These are phyloP conservation scores for Ceratocystis destructans DNA, from an alignment of 2,329 filamentous ascomycete species.

Conservation along the genomic window DNA sequence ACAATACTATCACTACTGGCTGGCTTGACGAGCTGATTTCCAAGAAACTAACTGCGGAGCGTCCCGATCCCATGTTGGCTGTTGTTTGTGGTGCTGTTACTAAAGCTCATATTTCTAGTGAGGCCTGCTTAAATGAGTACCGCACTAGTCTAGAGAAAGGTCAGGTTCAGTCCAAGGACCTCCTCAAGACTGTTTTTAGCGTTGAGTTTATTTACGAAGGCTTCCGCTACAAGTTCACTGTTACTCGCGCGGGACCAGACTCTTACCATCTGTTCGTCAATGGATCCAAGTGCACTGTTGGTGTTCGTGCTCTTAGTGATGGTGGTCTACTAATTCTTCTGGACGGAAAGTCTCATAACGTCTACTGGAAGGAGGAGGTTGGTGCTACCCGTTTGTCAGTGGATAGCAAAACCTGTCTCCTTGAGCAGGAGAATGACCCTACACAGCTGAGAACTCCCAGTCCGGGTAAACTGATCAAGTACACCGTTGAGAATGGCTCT, in stretches of 20 bases:
- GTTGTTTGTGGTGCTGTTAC: constrained; percentile 89
- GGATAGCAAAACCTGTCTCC: constrained; percentile 92
- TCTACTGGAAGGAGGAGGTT: constrained; percentile 99
- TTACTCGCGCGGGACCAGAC: constrained; percentile 78
- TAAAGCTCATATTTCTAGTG: constrained; percentile 89
- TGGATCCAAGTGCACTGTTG: constrained; percentile 88
- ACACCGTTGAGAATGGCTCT: constrained; percentile 85
- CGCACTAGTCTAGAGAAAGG: constrained; percentile 83
- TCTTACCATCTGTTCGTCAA: constrained; percentile 99
- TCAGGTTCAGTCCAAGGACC: constrained; percentile 91
- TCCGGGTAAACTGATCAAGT: constrained; percentile 96
- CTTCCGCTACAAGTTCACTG: constrained; percentile 92
- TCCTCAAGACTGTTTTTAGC: constrained; percentile 93
- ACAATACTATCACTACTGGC: constrained; percentile 97
- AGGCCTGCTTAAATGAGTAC: constrained; percentile 78
- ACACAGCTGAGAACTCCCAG: constrained; percentile 91
- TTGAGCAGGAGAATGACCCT: constrained; percentile 98
- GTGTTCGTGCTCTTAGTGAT: constrained; percentile 82
- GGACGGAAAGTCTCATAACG: constrained; percentile 85
- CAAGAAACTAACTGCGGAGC: constrained; percentile 91
- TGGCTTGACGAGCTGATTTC: constrained; percentile 98
- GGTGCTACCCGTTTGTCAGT: constrained; percentile 90
- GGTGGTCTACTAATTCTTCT: constrained; percentile 86
- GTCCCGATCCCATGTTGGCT: constrained; percentile 85
- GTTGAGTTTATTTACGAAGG: constrained; percentile 99